Conservation (phyloP, 106 monocot genomes). For the Apostasia ramifera region DNA sequence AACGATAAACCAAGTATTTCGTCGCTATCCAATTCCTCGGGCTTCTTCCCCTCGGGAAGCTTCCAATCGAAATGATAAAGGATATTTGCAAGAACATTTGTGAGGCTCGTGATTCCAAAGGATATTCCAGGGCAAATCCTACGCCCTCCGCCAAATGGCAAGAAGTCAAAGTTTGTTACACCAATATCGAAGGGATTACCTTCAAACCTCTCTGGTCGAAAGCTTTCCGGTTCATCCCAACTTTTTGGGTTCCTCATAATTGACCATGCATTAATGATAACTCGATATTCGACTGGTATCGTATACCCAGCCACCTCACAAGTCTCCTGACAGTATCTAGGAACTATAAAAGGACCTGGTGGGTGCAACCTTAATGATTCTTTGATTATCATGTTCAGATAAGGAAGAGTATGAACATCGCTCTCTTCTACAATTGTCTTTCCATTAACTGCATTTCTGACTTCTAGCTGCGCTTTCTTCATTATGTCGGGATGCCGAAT, state of each 20-base stretch:
- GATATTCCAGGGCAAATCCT: background rate
- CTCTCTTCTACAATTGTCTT: background rate
- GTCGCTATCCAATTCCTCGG: background rate
- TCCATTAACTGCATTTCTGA: background rate
- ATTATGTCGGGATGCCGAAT: too few relatives aligned
- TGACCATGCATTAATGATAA: conserved; percentile 1
- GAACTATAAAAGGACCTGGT: background rate
- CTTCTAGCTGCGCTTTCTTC: background rate
- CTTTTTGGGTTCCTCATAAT: background rate
- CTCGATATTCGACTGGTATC: background rate
- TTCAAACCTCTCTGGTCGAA: background rate
- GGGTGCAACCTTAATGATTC: background rate
- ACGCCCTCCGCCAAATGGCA: background rate
- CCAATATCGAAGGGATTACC: background rate
- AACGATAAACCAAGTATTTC: background rate
- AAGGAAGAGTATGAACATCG: background rate
- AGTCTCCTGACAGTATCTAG: background rate
- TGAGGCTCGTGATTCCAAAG: background rate
- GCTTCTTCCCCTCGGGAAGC: background rate
- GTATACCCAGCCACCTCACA: background rate
- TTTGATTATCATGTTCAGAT: background rate
- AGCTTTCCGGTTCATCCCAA: conserved; percentile 2
- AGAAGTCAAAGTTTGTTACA: background rate
- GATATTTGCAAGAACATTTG: background rate
- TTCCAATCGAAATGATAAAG: background rate